A percentile compares a stretch with the other conserved stretches of the same genome.
These are phyloP conservation scores for Trichoderma sp. DNA, from an alignment of 2,329 filamentous ascomycete genomes.

Conservation along the genomic window DNA sequence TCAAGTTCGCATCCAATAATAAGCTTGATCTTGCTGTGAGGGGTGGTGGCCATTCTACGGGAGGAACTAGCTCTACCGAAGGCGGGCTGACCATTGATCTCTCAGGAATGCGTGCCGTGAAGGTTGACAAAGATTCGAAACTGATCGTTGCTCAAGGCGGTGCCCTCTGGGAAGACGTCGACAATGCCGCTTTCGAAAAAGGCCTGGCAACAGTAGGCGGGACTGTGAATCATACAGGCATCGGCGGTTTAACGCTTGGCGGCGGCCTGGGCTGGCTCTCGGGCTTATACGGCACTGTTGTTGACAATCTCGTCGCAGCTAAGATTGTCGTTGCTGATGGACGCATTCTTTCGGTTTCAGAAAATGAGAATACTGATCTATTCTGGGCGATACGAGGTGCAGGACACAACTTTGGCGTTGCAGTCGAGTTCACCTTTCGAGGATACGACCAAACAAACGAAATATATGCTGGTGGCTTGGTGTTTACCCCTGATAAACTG, in stretches of 20 bases:
- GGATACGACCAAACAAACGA: slow-evolving; percentile 33
- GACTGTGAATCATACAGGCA: slow-evolving; percentile 63
- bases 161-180: slow-evolving; percentile 55
- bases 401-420: slow-evolving; percentile 48
- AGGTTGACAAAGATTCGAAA: slow-evolving; percentile 46
- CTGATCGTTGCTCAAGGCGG: slow-evolving; percentile 53
- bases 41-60: slow-evolving; percentile 58
- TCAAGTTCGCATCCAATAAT: slow-evolving; percentile 34
- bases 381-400: slow-evolving; percentile 54
- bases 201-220: slow-evolving; percentile 61
- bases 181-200: slow-evolving; percentile 49
- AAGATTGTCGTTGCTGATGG: slow-evolving; percentile 45
- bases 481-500: slow-evolving; percentile 33
- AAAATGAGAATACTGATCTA: slow-evolving; percentile 44
- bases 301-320: slow-evolving; percentile 45
- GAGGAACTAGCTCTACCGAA: slow-evolving; percentile 51
- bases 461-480: slow-evolving; percentile 37
- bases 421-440: slow-evolving; percentile 40
- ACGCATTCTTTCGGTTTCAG: slow-evolving; percentile 41
- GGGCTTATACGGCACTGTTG: slow-evolving; percentile 53
- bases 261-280: slow-evolving; percentile 61
- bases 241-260: slow-evolving; percentile 59
- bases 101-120: slow-evolving; percentile 50
- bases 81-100: slow-evolving; percentile 58
- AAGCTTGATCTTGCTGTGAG: slow-evolving; percentile 53